Evolutionary conservation across 164 flowering plant genomes (phyloP).

Genomic region (Liquidambar formosana): DNA sequence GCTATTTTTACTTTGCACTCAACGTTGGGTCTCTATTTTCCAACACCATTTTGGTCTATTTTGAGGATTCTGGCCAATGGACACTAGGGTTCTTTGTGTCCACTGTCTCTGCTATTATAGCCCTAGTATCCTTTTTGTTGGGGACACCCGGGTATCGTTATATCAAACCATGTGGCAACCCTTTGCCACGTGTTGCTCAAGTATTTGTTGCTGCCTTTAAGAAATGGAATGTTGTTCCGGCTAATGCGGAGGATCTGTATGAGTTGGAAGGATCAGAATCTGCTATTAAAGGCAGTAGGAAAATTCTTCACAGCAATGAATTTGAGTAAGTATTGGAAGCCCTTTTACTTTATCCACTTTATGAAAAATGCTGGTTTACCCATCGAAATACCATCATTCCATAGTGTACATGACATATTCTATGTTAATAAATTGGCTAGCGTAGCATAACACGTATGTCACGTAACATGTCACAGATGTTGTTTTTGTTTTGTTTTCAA

Average conservation of each 20-base stretch:
- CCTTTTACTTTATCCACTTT: too few relatives aligned
- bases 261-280: slow-evolving; percentile 73
- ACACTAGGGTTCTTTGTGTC: slow-evolving; percentile 68
- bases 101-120: slow-evolving; percentile 57
- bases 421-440: too few relatives aligned
- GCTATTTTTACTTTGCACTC: slow-evolving; percentile 80
- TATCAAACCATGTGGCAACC: slow-evolving; percentile 72
- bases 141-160: slow-evolving; percentile 54
- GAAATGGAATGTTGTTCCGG: slow-evolving; percentile 51
- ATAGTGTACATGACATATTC: too few relatives aligned
- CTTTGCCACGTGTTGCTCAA: slow-evolving; percentile 75
- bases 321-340: slow-evolving; percentile 37
- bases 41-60: slow-evolving; percentile 80
- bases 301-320: slow-evolving; percentile 67
- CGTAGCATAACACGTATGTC: too few relatives aligned
- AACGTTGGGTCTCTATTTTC: slow-evolving; percentile 80
- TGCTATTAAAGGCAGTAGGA: slow-evolving; percentile 75
- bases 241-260: slow-evolving; percentile 39
- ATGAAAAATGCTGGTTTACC: too few relatives aligned
- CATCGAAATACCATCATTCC: too few relatives aligned
- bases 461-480: too few relatives aligned
- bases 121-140: slow-evolving; percentile 38
- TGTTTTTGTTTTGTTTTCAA: too few relatives aligned
- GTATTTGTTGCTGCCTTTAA: slow-evolving; percentile 62
- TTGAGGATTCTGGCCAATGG: slow-evolving; percentile 79